A percentile compares a stretch with the other conserved stretches of the same genome.
These are phyloP conservation scores for Penicillium griseofulvum DNA, from an alignment of 2,329 filamentous ascomycete species.

Conservation along the genomic window DNA sequence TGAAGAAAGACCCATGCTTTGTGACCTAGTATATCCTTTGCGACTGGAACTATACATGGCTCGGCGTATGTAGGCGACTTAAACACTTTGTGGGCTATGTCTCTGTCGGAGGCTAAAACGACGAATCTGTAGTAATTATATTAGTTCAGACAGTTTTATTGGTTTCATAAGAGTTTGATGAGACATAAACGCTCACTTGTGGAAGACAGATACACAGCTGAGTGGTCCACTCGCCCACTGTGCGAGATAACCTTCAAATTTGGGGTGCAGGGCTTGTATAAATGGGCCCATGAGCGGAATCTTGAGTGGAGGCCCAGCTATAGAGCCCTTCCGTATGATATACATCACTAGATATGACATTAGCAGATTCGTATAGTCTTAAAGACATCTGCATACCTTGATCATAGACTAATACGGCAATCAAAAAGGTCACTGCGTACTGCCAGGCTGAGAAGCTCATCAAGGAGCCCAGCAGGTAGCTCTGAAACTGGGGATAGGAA, in stretches of 20 bases:
- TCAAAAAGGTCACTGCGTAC: slow-evolving; percentile 54
- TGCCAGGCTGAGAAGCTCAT: slow-evolving; percentile 43
- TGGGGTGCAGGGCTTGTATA: slow-evolving; percentile 77
- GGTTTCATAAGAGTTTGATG: neutral
- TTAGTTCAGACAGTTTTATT: neutral
- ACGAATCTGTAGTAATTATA: slow-evolving; percentile 64
- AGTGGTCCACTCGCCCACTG: slow-evolving; percentile 87
- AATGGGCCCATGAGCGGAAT: slow-evolving; percentile 82
- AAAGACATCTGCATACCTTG: slow-evolving; percentile 61
- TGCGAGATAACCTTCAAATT: slow-evolving; percentile 76
- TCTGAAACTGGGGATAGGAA: neutral
- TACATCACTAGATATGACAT: slow-evolving; percentile 58
- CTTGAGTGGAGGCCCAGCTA: slow-evolving; percentile 69
- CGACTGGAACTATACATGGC: slow-evolving; percentile 84
- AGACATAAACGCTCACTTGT: slow-evolving; percentile 66
- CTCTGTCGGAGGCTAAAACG: slow-evolving; percentile 83
- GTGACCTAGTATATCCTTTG: slow-evolving; percentile 78
- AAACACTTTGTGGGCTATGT: slow-evolving; percentile 87
- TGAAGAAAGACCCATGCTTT: slow-evolving; percentile 93
- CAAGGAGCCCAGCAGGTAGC: neutral
- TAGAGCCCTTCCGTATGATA: slow-evolving; percentile 65
- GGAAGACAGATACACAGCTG: slow-evolving; percentile 91
- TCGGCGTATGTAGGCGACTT: slow-evolving; percentile 83
- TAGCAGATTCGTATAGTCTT: neutral
- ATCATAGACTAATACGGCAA: slow-evolving; percentile 71